phyloP scores from a whole-genome alignment of 2,329 filamentous ascomycete species.

The Ceratocystiopsis sp. region DNA sequence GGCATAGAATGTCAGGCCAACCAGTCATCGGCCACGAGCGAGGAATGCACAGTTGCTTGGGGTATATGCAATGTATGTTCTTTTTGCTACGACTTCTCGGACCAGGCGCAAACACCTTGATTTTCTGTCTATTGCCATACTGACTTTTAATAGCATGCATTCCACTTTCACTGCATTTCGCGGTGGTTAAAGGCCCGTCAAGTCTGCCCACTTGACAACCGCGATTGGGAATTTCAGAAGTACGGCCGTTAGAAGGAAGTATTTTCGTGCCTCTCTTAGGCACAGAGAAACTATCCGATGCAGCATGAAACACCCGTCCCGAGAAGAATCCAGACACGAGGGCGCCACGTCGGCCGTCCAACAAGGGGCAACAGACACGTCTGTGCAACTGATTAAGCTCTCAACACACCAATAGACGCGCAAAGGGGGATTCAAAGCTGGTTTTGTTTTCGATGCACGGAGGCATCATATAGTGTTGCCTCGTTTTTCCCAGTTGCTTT shows the following conservation, averaged over 20 bases:
- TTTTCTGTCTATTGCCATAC: neutral
- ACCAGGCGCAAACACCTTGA: neutral
- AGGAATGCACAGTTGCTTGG: constrained; percentile 98
- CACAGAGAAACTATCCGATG: too few species aligned
- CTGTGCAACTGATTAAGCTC: too few species aligned
- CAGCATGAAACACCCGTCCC: too few species aligned
- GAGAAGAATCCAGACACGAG: too few species aligned
- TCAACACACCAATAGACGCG: too few species aligned
- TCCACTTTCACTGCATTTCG: constrained; percentile 99
- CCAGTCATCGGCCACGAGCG: constrained; percentile 88
- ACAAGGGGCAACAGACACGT: too few species aligned
- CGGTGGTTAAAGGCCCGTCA: constrained; percentile 98
- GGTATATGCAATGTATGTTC: constrained; percentile 92
- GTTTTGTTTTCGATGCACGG: too few species aligned
- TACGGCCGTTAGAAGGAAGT: constrained; percentile 48
- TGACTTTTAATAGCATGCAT: constrained; percentile 56
- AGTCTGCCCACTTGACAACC: constrained; percentile 91
- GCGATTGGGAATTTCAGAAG: constrained; percentile 99
- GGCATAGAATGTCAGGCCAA: constrained; percentile 98
- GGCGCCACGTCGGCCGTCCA: too few species aligned
- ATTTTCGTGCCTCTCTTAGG: too few species aligned
- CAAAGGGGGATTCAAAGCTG: too few species aligned
- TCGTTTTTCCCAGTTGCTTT: too few species aligned
- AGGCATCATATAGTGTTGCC: too few species aligned
- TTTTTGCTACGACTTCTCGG: constrained; percentile 14